These are phyloP conservation scores for Physcomitrellopsis africana DNA, from an alignment of 225 moss, liverwort and hornwort genomes.

Conservation along the genomic window DNA sequence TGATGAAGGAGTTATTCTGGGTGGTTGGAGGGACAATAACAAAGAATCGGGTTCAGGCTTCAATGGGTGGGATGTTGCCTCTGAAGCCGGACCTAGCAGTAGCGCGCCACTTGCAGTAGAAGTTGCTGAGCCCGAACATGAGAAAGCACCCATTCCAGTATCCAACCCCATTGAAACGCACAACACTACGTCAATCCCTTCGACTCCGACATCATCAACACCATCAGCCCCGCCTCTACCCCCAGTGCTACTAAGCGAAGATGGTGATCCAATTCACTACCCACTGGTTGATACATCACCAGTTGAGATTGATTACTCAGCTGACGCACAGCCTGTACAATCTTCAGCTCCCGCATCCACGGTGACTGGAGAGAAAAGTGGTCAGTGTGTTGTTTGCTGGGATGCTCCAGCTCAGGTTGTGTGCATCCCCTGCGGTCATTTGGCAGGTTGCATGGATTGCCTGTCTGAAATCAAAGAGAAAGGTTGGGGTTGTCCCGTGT, in stretches of 20 bases:
- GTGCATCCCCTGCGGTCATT: slow-evolving; percentile 77
- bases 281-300: slow-evolving; percentile 65
- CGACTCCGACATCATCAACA: not conserved
- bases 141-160: not conserved
- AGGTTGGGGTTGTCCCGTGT: slow-evolving; percentile 78
- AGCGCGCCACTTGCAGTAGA: not conserved
- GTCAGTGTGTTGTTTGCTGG: slow-evolving; percentile 74
- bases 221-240: slow-evolving; percentile 69
- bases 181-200: not conserved
- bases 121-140: slow-evolving; percentile 17
- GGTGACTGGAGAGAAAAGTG: slow-evolving; percentile 44
- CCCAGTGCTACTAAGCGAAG: slow-evolving; percentile 5
- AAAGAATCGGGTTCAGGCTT: not conserved
- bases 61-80: slow-evolving; percentile 26
- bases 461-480: slow-evolving; percentile 67
- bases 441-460: slow-evolving; percentile 75
- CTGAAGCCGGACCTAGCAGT: slow-evolving; percentile 20
- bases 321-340: slow-evolving; percentile 26
- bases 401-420: slow-evolving; percentile 69
- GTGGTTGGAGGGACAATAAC: slow-evolving; percentile 13
- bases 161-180: not conserved
- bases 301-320: slow-evolving; percentile 47
- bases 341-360: slow-evolving; percentile 7
- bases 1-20: slow-evolving; percentile 27
- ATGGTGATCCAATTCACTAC: slow-evolving; percentile 48